Evolutionary conservation across 352 stramenopile genomes (phyloP), one percentile per base, ranked within the genome.

Genomic region (Thalassiosira sp.): DNA sequence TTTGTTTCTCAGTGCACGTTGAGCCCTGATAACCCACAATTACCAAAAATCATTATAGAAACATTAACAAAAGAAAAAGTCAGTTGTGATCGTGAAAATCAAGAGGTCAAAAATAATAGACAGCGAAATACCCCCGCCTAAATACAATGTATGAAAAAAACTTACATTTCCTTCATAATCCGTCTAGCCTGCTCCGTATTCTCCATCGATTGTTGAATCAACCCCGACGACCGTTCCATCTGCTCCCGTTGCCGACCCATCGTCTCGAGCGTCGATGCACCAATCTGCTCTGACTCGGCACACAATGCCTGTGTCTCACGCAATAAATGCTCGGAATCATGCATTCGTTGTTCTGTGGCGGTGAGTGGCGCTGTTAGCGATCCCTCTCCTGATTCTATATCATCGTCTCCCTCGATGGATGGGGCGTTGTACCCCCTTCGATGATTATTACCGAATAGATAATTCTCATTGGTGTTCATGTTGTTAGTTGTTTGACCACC

Each of bases 191-290:
- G 72, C 15, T 70, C 25, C 37, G 82, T 81, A 61, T 80, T 62
- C 60, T 79, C 53, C 24, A 79, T 51, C 16, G 85, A 72, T 15
- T 72, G 63, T 20, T 82, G 46, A 16, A 90, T 49, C n/a, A 88
- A 74, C 10, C 42, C 40, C 18, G 62, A 64, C n/a, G 81, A 58
- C 72, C 73, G 74, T 22, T 90, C 52, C 11, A 92, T 54, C 71
- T 92, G 86, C 64, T 92, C 86, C 20, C 86, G 60, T 63, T 92
- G 86, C 6, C 58, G 56, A 35, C 69, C 76, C 84, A 92, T 90
- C 37, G 79, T 81, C 15, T 79, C 49, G 3, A 92, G 42, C 0
- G 83, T 88, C 5, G 35, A 18, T 51, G 75, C 79, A 40, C 84
- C 85, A 74, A 90, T 83, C 54, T 86, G 71, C 71, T 91, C 87